Evolutionary conservation across 1,284 basidiomycete species (phyloP), one percentile per base, ranked within the genome.

Genomic region (Agroathelia rolfsii): DNA sequence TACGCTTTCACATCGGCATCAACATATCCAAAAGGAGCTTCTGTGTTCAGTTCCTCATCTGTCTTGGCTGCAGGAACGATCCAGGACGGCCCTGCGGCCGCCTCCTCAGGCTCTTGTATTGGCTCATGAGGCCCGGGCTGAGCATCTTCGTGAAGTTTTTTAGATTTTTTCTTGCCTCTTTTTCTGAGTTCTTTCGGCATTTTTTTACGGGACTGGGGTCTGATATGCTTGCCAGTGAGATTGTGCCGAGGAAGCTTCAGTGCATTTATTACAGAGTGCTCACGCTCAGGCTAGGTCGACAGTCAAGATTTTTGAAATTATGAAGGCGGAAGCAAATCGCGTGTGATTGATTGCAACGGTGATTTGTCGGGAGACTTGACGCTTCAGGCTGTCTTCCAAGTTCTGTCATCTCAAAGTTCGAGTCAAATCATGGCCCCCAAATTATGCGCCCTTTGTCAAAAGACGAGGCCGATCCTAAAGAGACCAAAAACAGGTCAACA

Each of bases 401-500:
- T 11, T 33, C 26, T 26, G 17, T 13, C 25, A 31, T 21, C 24
- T 37, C 38, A 24, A n/a, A n/a, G n/a, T n/a, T n/a, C n/a, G n/a
- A n/a, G n/a, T n/a, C n/a, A n/a, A n/a, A 38, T 41, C 45, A 85
- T 86, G 84, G 65, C 82, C 12, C 77, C 80, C 4, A 66, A 70
- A 43, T 59, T 55, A 23, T 90, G 87, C 48, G 72, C 69, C 6
- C 68, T 94, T 19, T 96, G 92, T 59, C 58, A 70, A 15, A 73
- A 67, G 3, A 63, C 79, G 2, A 76, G 81, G 34, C 89, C 94
- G 0, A 92, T 97, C 41, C 61, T 99, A 24, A 93, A 89, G 49
- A 69, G 94, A 13, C 94, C 94, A 7, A 99, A 99, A 58, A 99
- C 94, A 1, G 92, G 92, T 0, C 93, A 96, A 51, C 86, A 90